Evolutionary conservation across 192 early-diverging fungal genomes (phyloP).

Genomic region (Mortierella alpina): DNA sequence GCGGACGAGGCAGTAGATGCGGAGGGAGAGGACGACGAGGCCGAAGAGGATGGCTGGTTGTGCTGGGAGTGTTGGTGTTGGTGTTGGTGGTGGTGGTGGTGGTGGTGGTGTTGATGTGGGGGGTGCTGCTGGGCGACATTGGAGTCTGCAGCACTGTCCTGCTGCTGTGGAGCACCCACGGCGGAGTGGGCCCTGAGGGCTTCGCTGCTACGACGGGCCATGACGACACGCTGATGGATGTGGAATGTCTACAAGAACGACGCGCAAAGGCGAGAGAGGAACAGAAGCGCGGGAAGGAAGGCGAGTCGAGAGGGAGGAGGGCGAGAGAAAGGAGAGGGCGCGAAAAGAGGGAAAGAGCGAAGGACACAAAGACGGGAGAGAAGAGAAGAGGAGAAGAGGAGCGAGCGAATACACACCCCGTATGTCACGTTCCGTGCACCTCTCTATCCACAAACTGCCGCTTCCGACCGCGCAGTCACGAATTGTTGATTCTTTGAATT

Average conservation of each 20-base stretch:
- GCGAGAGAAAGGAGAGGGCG: background rate
- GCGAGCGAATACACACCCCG: too few species aligned
- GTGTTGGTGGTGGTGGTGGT: constrained; percentile 29
- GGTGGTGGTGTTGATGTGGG: background rate
- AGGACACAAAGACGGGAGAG: background rate
- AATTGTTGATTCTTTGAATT: too few species aligned
- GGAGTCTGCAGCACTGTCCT: background rate
- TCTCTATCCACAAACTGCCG: background rate
- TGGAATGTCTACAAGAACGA: background rate
- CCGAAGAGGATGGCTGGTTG: background rate
- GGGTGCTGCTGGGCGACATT: background rate
- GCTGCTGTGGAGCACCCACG: background rate
- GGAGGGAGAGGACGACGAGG: background rate
- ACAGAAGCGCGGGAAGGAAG: background rate
- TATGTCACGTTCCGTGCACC: background rate
- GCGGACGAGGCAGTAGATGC: background rate
- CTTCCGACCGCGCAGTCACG: background rate
- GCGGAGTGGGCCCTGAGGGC: background rate
- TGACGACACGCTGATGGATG: background rate
- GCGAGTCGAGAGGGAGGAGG: background rate
- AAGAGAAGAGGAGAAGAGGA: background rate
- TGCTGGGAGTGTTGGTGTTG: constrained; percentile 18
- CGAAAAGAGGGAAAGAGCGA: background rate
- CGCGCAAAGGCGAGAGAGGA: background rate
- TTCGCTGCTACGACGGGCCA: constrained; percentile 31